Percentiles rank a stretch among this genome's conserved stretches.
phyloP scores from a whole-genome alignment of 768 basidiomycete genomes.

The Mrakia frigida region DNA sequence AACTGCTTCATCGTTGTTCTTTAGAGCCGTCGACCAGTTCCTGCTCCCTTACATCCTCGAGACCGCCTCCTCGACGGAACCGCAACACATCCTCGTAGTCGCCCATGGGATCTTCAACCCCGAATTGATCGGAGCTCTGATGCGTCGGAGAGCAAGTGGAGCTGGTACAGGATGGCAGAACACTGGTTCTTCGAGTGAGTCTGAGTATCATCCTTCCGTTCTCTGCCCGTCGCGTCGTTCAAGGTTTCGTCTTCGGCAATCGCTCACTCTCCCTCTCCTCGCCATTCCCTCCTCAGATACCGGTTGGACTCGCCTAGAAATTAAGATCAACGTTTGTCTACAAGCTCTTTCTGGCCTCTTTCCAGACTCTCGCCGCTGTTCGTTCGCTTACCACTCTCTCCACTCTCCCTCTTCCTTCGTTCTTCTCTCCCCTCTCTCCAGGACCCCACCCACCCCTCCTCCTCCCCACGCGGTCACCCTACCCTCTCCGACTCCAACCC shows the following conservation, averaged over 20 bases:
- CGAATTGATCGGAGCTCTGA: slow-evolving; percentile 8
- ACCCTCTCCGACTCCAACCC: not conserved
- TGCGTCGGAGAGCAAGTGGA: not conserved
- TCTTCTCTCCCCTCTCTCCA: not conserved
- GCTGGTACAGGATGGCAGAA: not conserved
- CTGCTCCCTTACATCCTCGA: slow-evolving; percentile 55
- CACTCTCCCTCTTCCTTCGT: not conserved
- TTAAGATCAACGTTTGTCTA: not conserved
- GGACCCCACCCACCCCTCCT: not conserved
- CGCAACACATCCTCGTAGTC: slow-evolving; percentile 56
- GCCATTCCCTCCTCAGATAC: not conserved
- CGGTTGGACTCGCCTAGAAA: not conserved
- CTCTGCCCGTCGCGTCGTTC: too few relatives aligned
- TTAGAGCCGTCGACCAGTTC: slow-evolving; percentile 51
- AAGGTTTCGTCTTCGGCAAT: too few relatives aligned
- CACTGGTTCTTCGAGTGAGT: slow-evolving; percentile 5
- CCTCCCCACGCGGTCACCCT: not conserved
- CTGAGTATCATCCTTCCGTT: too few relatives aligned
- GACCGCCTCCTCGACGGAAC: slow-evolving; percentile 46
- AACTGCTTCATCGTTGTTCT: not conserved
- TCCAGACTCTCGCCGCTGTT: too few relatives aligned
- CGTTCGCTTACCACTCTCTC: too few relatives aligned
- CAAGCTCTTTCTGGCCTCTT: too few relatives aligned
- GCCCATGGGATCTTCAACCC: slow-evolving; percentile 68
- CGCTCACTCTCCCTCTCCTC: not conserved